phyloP scores from a whole-genome alignment of 148 eudicot genomes.

The Salicornia ramosissima region DNA sequence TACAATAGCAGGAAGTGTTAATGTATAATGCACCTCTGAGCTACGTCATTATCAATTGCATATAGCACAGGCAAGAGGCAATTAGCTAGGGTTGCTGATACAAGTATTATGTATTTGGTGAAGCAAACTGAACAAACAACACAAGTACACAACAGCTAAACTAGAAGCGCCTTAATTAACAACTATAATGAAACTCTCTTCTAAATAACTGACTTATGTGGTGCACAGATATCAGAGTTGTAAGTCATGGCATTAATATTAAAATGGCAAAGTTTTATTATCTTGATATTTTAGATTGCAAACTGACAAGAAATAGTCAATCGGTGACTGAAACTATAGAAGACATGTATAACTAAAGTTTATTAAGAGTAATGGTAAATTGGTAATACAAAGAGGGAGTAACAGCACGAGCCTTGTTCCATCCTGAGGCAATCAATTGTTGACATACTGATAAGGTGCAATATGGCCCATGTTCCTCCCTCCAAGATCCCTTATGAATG shows the following conservation, averaged over 20 bases:
- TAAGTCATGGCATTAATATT: neutral
- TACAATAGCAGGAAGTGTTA: neutral
- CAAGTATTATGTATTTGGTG: neutral
- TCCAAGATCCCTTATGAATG: neutral
- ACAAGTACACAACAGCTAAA: neutral
- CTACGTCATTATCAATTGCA: neutral
- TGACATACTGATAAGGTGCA: neutral
- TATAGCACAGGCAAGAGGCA: neutral
- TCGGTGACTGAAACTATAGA: neutral
- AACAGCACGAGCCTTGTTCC: neutral
- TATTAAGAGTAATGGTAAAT: neutral
- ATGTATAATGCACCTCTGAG: neutral
- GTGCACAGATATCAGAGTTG: neutral
- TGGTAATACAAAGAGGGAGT: neutral
- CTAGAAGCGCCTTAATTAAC: neutral
- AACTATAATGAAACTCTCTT: neutral
- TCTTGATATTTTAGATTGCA: neutral
- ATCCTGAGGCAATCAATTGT: slow-evolving; percentile 1
- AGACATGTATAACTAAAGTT: neutral
- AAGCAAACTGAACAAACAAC: neutral
- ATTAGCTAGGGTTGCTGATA: neutral
- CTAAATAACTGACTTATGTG: neutral
- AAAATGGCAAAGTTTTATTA: too few species aligned
- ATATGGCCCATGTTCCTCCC: neutral
- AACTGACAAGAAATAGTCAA: neutral